These are phyloP conservation scores for Xylariaceae sp. DNA, from an alignment of 2,329 filamentous ascomycete species.

Conservation along the genomic window DNA sequence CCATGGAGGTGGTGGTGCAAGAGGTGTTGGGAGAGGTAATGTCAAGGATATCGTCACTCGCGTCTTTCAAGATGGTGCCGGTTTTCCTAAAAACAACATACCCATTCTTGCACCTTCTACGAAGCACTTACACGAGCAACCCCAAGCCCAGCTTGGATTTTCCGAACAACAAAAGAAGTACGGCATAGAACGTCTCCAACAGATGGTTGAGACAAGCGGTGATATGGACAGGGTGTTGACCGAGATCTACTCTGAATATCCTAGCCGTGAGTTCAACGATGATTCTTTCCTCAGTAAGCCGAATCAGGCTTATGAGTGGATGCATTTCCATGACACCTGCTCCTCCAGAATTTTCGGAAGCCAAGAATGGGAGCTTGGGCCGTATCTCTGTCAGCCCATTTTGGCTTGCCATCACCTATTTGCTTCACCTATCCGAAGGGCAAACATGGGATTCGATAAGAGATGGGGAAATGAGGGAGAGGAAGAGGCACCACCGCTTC, in stretches of 20 bases:
- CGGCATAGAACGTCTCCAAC: slow-evolving; percentile 67
- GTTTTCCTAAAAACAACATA: slow-evolving; percentile 62
- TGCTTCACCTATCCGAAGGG: slow-evolving; percentile 62
- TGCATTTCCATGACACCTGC: slow-evolving; percentile 86
- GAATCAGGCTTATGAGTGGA: slow-evolving; percentile 78
- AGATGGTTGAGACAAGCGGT: slow-evolving; percentile 77
- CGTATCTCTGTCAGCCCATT: slow-evolving; percentile 82
- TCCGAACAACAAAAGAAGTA: slow-evolving; percentile 70
- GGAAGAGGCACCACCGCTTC: slow-evolving; percentile 55
- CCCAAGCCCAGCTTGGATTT: slow-evolving; percentile 63
- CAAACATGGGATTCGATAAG: slow-evolving; percentile 41
- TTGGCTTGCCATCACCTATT: slow-evolving; percentile 92
- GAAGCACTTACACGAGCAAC: slow-evolving; percentile 52
- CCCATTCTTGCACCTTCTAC: slow-evolving; percentile 39
- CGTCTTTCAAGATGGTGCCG: slow-evolving; percentile 77
- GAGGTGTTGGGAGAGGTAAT: slow-evolving; percentile 69
- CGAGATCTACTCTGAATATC: slow-evolving; percentile 84
- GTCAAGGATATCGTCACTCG: slow-evolving; percentile 72
- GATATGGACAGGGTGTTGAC: slow-evolving; percentile 76
- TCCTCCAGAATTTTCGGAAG: slow-evolving; percentile 75
- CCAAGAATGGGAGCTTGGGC: slow-evolving; percentile 88
- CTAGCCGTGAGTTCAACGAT: slow-evolving; percentile 85
- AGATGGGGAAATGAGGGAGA: slow-evolving; percentile 44
- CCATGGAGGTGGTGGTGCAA: slow-evolving; percentile 67
- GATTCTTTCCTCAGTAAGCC: slow-evolving; percentile 90